Evolutionary conservation across 1,284 basidiomycete genomes (phyloP), one percentile per base, ranked within the genome.

Genomic region (Phlebopus sp.): DNA sequence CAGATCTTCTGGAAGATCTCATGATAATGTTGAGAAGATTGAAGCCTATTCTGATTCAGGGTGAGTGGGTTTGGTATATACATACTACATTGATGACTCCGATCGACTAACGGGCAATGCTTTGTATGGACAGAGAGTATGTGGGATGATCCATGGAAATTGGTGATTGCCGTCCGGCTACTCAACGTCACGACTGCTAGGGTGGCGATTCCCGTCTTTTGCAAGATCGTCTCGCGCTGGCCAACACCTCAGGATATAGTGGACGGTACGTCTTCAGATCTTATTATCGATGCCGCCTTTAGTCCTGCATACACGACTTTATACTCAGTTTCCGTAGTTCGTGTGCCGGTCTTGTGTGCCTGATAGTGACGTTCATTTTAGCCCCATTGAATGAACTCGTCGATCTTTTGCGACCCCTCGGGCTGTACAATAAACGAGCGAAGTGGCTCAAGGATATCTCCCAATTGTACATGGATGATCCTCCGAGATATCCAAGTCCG

Each of bases 361-460:
- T 17, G 11, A n/a, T 29, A 47, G 37, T 21, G 18, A 18, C 40
- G 15, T 41, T 35, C 34, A 36, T 23, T 17, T 35, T 35, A 54
- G 51, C 50, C 13, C 35, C 47, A 6, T 45, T 71, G 72, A 50
- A 59, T 3, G 72, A 74, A 25, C 64, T 86, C 15, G 55, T 67
- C 8, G 62, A 67, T 18, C 46, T 74, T 9, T 61, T 86, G 27
- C 67, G 67, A 25, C 70, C 69, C 11, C 72, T 86, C 10, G 83
- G 83, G 5, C 73, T 79, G 2, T 73, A 80, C 35, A 73, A 70
- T 30, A 66, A 72, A 45, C 78, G 82, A 1, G 69, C 79, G 0
- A 63, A 61, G 29, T 75, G 81, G 42, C 67, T 86, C 21, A 74
- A 78, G 34, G 55, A 62, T 5, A 57, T 84, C 32, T 82, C 79